Evolutionary conservation across 2,329 filamentous ascomycete species (phyloP), one percentile per base, ranked within the genome.

Genomic region (Aspergillus viridinutans): DNA sequence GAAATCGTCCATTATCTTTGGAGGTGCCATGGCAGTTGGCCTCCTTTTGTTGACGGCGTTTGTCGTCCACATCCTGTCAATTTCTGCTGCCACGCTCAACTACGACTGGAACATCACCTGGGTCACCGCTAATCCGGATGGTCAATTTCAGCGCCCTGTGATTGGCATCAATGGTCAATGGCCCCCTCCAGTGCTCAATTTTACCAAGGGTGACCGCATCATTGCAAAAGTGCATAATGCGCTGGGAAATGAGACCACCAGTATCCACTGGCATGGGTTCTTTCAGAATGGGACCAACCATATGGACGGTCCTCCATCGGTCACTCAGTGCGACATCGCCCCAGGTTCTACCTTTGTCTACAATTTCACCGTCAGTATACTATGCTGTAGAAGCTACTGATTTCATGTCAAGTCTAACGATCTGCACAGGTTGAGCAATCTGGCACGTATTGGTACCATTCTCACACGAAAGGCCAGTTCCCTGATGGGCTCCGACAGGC

Each of bases 201-300:
- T 85, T 60, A 90, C 89, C 61, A 85, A 89, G 61, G 89, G 88
- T n/a, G 90, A 94, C 64, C 84, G 81, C 0, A 72, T 93, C 9
- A 71, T 90, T 5, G 83, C 92, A 48, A 84, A 89, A 28, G 79
- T 91, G 50, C 75, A 84, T 62, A 93, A 93, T 65, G 78, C 81
- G 25, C 83, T 88, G 0, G 76, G 78, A 14, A 89, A 90, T 61
- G 71, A 82, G 62, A 83, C 81, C 17, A 88, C 86, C 9, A 83
- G 81, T 45, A 77, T 92, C 3, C 90, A 92, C 68, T 92, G 89
- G 71, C 89, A 92, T 63, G 89, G 90, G n/a, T 80, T 93, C 60
- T 90, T 85, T 67, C 88, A 91, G 68, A 89, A 90, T 62, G 88
- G 87, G 9, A 89, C 88, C 0, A 89, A 85, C 57, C 80, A 80